Evolutionary conservation across 768 basidiomycete species (phyloP).

Genomic region (Rickenella mellea): DNA sequence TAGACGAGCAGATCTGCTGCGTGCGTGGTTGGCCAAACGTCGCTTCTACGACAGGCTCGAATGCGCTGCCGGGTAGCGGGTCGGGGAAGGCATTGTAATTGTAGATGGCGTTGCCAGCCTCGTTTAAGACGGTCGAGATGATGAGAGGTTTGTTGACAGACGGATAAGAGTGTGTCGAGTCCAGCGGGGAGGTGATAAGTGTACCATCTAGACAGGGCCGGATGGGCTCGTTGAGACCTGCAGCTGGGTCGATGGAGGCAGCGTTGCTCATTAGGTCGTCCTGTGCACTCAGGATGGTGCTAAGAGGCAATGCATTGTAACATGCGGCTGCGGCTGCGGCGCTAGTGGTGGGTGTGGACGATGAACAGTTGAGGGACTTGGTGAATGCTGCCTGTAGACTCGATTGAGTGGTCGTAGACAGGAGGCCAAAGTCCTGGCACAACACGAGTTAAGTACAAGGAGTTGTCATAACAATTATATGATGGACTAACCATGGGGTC

Average conservation of each 20-base stretch:
- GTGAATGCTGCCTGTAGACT: conserved; percentile 46
- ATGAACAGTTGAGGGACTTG: conserved; percentile 31
- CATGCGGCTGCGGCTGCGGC: too few relatives aligned
- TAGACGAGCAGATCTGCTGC: conserved; percentile 29
- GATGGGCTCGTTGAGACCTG: conserved; percentile 46
- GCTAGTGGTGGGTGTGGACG: too few relatives aligned
- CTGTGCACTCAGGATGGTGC: conserved; percentile 46
- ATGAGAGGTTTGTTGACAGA: conserved; percentile 55
- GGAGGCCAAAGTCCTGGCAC: conserved; percentile 61
- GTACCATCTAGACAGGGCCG: conserved; percentile 59
- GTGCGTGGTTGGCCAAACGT: conserved; percentile 42
- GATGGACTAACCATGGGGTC: conserved; percentile 73
- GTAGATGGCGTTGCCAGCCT: conserved; percentile 55
- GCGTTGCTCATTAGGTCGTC: conserved; percentile 33
- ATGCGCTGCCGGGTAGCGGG: conserved; percentile 29
- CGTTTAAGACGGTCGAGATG: conserved; percentile 61
- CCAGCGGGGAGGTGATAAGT: conserved; percentile 60
- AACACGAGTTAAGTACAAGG: neutral
- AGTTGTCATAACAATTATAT: neutral
- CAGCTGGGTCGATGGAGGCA: conserved; percentile 37
- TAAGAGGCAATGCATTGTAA: conserved; percentile 37
- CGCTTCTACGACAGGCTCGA: conserved; percentile 26
- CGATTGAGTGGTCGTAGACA: conserved; percentile 42
- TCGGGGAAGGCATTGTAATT: conserved; percentile 28
- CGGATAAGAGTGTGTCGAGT: conserved; percentile 52